phyloP scores from a whole-genome alignment of 2,329 filamentous ascomycete genomes.

The Epichloe glyceriae region DNA sequence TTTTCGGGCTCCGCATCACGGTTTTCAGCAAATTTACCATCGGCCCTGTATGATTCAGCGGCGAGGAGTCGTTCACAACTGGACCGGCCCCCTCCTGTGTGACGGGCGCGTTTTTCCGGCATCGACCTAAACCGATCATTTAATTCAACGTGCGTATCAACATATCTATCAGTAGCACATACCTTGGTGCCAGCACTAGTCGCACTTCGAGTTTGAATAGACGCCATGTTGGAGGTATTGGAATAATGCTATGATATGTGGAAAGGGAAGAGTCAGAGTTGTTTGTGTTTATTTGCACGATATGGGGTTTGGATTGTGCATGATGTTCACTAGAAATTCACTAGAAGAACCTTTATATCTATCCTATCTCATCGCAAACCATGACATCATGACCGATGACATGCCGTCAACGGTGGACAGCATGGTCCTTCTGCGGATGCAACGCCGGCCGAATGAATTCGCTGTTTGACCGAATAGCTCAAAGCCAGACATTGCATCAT shows the following conservation, averaged over 20 bases:
- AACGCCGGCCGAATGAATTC: not conserved
- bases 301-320: not conserved
- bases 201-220: not conserved
- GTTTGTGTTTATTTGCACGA: not conserved
- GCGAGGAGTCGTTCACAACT: constrained; percentile 62
- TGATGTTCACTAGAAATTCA: not conserved
- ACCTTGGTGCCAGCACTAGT: constrained; percentile 7
- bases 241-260: not conserved
- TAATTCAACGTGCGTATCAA: not conserved
- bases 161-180: not conserved
- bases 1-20: constrained; percentile 26
- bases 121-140: constrained; percentile 26
- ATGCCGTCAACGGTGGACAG: not conserved
- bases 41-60: constrained; percentile 50
- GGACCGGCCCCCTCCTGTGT: constrained; percentile 50
- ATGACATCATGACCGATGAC: constrained; percentile 4
- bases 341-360: not conserved
- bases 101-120: constrained; percentile 32
- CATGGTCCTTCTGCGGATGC: not conserved
- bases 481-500: constrained; percentile 2
- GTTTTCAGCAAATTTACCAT: constrained; percentile 51
- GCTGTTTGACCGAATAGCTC: not conserved
- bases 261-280: not conserved
- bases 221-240: not conserved
- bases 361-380: not conserved